Conservation (phyloP, 1,139 yeast genomes). For the Hanseniaspora uvarum region DNA sequence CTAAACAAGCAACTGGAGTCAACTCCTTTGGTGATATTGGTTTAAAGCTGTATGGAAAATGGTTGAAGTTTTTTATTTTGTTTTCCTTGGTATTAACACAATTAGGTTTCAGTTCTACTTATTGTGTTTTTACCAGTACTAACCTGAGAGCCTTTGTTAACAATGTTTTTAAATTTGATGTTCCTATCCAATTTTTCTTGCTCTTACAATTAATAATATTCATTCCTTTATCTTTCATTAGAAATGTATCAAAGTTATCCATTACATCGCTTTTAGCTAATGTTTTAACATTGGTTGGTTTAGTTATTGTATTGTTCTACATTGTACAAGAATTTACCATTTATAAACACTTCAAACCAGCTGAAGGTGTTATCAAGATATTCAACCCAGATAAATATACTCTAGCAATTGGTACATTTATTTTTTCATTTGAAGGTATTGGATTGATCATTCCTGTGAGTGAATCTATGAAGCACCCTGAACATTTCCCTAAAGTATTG, state of each 20-base stretch:
- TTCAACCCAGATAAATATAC: conserved; percentile 60
- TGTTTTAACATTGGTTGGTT: conserved; percentile 52
- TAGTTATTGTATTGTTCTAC: conserved; percentile 52
- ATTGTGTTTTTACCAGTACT: conserved; percentile 61
- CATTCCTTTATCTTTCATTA: conserved; percentile 58
- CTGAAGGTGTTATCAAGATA: conserved; percentile 31
- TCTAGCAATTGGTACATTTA: conserved; percentile 68
- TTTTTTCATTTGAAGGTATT: conserved; percentile 72
- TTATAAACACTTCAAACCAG: conserved; percentile 26
- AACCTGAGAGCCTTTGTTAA: conserved; percentile 50
- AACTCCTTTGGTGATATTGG: conserved; percentile 73
- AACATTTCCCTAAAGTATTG: conserved; percentile 57
- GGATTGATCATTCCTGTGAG: conserved; percentile 70
- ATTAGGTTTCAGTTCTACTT: conserved; percentile 69
- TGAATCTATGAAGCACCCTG: conserved; percentile 64
- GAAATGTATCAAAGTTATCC: conserved; percentile 63
- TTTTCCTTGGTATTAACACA: conserved; percentile 58
- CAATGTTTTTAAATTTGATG: conserved; percentile 37
- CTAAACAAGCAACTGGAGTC: conserved; percentile 50
- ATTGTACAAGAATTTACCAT: conserved; percentile 33
- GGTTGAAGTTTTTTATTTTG: conserved; percentile 49
- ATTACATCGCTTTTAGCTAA: conserved; percentile 59
- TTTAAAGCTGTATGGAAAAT: conserved; percentile 47
- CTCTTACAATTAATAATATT: conserved; percentile 47
- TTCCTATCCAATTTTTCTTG: conserved; percentile 33